Percentiles rank a stretch among this genome's conserved stretches.
Conservation (phyloP, 2,329 filamentous ascomycete genomes). For the Calonectria naviculata region DNA sequence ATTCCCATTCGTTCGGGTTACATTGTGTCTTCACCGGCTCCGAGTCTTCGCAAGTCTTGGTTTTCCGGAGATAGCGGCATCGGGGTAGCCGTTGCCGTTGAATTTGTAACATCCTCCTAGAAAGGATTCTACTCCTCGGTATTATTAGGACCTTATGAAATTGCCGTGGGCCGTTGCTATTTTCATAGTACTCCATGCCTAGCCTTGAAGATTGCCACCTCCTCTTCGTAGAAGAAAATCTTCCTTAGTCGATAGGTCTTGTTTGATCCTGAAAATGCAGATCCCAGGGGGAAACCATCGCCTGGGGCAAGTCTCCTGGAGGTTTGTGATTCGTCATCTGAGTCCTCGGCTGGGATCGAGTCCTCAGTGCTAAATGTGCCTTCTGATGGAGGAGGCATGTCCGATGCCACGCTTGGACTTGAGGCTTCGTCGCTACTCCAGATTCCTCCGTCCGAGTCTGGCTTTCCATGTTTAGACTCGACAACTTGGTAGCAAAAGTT, state of each 20-base stretch:
- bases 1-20: constrained; percentile 6
- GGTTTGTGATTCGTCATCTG: constrained; percentile 21
- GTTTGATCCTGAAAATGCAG: background rate
- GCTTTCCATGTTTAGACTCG: constrained; percentile 10
- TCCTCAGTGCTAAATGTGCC: constrained; percentile 17
- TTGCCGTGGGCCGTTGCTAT: constrained; percentile 5
- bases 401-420: constrained; percentile 10
- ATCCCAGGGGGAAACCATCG: background rate
- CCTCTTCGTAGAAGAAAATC: constrained; percentile 23
- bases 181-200: constrained; percentile 21
- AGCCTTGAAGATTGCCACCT: constrained; percentile 26
- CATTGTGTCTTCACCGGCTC: constrained; percentile 1
- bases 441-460: constrained; percentile 16
- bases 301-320: constrained; percentile 14
- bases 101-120: background rate
- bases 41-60: background rate
- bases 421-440: constrained; percentile 18
- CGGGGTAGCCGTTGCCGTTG: background rate
- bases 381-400: constrained; percentile 11
- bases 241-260: constrained; percentile 20
- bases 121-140: constrained; percentile 12
- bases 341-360: constrained; percentile 15
- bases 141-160: constrained; percentile 5
- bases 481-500: constrained; percentile 20
- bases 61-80: constrained; percentile 9